Conservation (phyloP, 495 filamentous ascomycete genomes). For the Aspergillus sparsus region DNA sequence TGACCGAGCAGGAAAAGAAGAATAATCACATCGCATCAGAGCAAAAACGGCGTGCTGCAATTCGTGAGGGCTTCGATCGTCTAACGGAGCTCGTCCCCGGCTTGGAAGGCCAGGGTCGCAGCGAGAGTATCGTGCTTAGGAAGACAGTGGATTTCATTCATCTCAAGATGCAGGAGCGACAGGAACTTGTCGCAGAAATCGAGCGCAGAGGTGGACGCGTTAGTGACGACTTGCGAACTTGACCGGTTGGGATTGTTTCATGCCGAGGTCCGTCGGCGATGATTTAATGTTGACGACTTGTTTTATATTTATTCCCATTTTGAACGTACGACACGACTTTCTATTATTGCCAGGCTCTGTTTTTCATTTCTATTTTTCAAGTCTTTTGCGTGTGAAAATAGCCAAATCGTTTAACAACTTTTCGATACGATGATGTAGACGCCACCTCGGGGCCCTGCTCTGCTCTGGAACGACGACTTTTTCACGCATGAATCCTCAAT, state of each 20-base stretch:
- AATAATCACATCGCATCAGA: conserved; percentile 88
- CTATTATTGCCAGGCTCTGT: not conserved
- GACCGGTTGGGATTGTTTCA: conserved; percentile 20
- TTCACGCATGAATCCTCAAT: too few relatives aligned
- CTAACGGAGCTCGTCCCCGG: conserved; percentile 83
- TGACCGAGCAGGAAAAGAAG: conserved; percentile 87
- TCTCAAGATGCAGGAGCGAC: conserved; percentile 62
- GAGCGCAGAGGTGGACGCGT: conserved; percentile 61
- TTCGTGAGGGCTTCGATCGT: conserved; percentile 83
- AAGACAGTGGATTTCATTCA: conserved; percentile 73
- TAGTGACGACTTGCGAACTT: conserved; percentile 47
- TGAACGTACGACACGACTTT: not conserved
- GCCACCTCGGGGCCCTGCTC: too few relatives aligned
- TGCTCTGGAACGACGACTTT: too few relatives aligned
- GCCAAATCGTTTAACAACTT: too few relatives aligned
- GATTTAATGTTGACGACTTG: conserved; percentile 14
- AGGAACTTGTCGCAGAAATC: conserved; percentile 61
- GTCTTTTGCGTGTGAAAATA: too few relatives aligned
- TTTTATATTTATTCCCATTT: conserved; percentile 7
- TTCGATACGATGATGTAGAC: too few relatives aligned
- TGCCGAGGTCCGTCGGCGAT: conserved; percentile 21
- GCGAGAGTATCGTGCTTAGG: conserved; percentile 79
- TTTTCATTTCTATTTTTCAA: not conserved
- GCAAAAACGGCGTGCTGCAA: conserved; percentile 83
- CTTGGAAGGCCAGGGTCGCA: conserved; percentile 77